Evolutionary conservation across 768 basidiomycete genomes (phyloP).

Genomic region (Epithele typhae): DNA sequence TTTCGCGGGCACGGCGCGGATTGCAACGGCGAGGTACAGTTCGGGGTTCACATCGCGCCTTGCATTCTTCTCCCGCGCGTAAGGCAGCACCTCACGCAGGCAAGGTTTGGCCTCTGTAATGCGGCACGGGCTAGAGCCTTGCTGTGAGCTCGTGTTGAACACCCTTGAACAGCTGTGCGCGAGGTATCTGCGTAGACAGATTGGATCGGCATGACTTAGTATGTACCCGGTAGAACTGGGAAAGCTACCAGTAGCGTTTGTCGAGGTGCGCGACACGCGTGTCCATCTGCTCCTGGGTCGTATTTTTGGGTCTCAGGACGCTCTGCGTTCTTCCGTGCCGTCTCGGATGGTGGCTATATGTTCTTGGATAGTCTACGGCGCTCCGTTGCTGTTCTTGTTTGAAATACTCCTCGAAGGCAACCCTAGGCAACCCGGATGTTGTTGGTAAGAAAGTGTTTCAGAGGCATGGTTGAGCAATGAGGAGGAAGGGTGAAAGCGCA

Average conservation of each 20-base stretch:
- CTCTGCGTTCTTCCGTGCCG: slow-evolving; percentile 17
- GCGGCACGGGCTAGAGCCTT: slow-evolving; percentile 13
- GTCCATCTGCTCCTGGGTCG: slow-evolving; percentile 10
- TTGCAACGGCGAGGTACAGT: slow-evolving; percentile 20
- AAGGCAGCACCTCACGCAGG: slow-evolving; percentile 15
- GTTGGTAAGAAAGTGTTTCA: slow-evolving; percentile 17
- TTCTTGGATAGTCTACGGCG: slow-evolving; percentile 15
- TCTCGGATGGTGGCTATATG: slow-evolving; percentile 19
- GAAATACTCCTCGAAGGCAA: slow-evolving; percentile 19
- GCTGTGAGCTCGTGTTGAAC: slow-evolving; percentile 10
- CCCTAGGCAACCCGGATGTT: slow-evolving; percentile 16
- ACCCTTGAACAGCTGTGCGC: slow-evolving; percentile 1
- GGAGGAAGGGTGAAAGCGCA: neutral
- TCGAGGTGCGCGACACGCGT: slow-evolving; percentile 16
- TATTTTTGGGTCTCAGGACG: slow-evolving; percentile 17
- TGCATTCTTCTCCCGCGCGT: slow-evolving; percentile 8
- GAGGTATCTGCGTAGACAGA: neutral
- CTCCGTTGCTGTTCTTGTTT: slow-evolving; percentile 14
- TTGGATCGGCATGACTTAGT: neutral
- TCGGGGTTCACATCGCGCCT: slow-evolving; percentile 12
- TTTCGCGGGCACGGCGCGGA: slow-evolving; percentile 6
- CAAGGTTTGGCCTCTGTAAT: slow-evolving; percentile 16
- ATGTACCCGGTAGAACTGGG: slow-evolving; percentile 21
- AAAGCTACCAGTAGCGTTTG: slow-evolving; percentile 22
- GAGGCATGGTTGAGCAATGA: slow-evolving; percentile 5